Conservation (phyloP, 352 stramenopile genomes). For the Aphanomyces astaci region DNA sequence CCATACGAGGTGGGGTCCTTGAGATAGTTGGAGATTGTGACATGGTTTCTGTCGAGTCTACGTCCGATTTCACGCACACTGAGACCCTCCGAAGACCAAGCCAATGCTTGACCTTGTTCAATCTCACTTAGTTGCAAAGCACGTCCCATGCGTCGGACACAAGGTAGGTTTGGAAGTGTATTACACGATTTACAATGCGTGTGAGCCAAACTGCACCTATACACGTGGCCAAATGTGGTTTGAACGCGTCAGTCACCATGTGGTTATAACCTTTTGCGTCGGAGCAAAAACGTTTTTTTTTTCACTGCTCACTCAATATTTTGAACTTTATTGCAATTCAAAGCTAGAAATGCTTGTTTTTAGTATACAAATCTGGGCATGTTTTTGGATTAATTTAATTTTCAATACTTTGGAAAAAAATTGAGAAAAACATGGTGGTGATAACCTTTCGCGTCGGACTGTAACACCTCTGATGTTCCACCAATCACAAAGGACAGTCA, state of each 20-base stretch:
- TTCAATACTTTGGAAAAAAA: no score
- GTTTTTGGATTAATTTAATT: no score
- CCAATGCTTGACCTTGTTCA: background rate
- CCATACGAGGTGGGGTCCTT: background rate
- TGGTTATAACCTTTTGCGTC: constrained; percentile 19
- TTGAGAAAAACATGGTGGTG: no score
- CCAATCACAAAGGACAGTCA: no score
- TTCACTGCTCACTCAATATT: no score
- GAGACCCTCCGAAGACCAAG: background rate
- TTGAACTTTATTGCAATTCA: no score
- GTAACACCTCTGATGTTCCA: no score
- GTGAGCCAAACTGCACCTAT: background rate
- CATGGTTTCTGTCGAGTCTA: background rate
- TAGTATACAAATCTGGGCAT: no score
- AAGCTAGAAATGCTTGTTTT: no score
- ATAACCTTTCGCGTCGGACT: no score
- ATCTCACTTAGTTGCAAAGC: background rate
- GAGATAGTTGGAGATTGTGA: background rate
- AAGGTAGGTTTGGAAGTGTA: background rate
- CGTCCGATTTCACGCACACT: background rate
- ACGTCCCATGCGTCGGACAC: background rate
- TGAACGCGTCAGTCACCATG: background rate
- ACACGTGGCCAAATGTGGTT: background rate
- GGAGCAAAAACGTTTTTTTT: no score
- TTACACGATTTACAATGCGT: background rate